Evolutionary conservation across 768 basidiomycete genomes (phyloP), one percentile per base, ranked within the genome.

Genomic region (Boletus reticuloceps): DNA sequence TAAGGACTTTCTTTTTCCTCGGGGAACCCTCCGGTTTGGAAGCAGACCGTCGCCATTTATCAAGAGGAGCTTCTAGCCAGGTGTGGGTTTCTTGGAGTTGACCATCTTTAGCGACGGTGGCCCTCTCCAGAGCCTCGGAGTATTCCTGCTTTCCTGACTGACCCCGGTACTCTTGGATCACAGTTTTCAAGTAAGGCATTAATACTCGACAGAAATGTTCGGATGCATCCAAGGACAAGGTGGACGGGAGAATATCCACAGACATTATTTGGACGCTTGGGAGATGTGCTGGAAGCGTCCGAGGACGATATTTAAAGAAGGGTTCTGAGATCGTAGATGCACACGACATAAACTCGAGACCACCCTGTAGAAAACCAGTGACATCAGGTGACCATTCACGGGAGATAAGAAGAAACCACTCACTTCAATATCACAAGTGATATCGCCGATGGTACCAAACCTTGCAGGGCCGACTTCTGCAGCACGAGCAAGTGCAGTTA

Each of bases 241-340:
- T 82, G 0, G 94, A 81, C 0, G 94, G 94, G 5, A 97, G 81
- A 61, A 96, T 97, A 65, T 98, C 94, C 48, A 95, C 88, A 0
- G 90, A 82, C 83, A 94, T 94, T 61, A 96, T 84, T 51, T 88
- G 84, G 38, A 83, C 79, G n/a, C 75, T 72, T 0, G 83, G 83
- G 13, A 84, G 75, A 50, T 81, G 66, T 3, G 69, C 60, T 0
- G 79, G 74, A 6, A 80, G 72, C 16, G 64, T 66, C 8, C 69
- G 52, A 0, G 82, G 80, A 1, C 75, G 73, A 25, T 75, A 66
- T 41, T 76, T 80, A 71, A 84, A 91, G 67, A 84, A 85, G 0
- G 94, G 94, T 6, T 81, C 73, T 11, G 84, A 85, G 50, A 95
- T 82, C 1, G 94, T 95, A 0, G 92, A 88, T 8, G 86, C 71